Base-by-base conservation (phyloP, 768 basidiomycete genomes). In the Mycena epipterygia region DNA sequence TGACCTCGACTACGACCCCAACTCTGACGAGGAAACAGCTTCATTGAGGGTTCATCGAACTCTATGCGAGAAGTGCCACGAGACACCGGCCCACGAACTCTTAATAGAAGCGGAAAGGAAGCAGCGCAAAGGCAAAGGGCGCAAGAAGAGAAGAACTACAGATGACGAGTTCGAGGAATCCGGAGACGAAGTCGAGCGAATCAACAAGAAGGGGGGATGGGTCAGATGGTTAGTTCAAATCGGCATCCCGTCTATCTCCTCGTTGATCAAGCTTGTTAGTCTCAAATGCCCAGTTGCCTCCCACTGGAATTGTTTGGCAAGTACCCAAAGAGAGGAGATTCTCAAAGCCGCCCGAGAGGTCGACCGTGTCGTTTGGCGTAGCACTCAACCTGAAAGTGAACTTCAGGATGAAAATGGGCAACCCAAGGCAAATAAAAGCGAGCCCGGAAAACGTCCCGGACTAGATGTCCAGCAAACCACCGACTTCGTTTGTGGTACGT, bases 271-370 rank as follows among this genome's bases (percentile, higher is more conserved):
- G 73, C 57, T 76, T 55, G 30, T 58, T 65, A 95, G 94, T 77
- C 84, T 94, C 46, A 92, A 89, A 77, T 96, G 95, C 69, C 91
- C 93, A 17, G 89, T 95, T 49, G 85, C 86, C 25, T 89, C 88
- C 42, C 95, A 96, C 77, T 95, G 93, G 93, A 86, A 80, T 41
- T 96, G 94, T 77, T 82, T 96, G 30, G 86, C 91, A 17, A 79
- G 76, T 52, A 84, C 84, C 23, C 91, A 94, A 76, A 88, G 89
- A 41, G 91, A 92, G 39, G 93, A 95, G 71, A 91, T 96, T 33
- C 81, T 90, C 39, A 89, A 87, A 74, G 93, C 93, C 66, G 88
- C 88, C 23, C 85, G 84, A 48, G 85, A 86, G 48, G 84, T 83
- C 64, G 91, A 92, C 68, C 77, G 77, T 67, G 78, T 79, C 2